Percentiles rank a stretch among this genome's conserved stretches.
Evolutionary conservation across 2,329 filamentous ascomycete species (phyloP).

Genomic region (Leptographium wingfieldii): DNA sequence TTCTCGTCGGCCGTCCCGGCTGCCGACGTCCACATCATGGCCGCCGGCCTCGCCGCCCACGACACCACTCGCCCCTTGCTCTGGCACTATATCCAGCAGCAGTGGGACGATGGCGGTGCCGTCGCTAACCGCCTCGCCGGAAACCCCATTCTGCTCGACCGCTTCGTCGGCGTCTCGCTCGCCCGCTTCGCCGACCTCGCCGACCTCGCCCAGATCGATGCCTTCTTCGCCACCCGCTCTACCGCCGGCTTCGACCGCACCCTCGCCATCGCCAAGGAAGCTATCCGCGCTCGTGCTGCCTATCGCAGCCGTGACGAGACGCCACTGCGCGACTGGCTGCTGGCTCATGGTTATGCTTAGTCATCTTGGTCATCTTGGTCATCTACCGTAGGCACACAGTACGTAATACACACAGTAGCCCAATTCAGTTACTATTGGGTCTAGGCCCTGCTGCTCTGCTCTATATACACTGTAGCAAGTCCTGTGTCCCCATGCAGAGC

Average conservation of each 20-base stretch:
- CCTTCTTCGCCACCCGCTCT: slow-evolving; percentile 80
- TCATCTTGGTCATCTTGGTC: neutral
- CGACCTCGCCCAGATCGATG: slow-evolving; percentile 61
- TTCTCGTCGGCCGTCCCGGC: slow-evolving; percentile 56
- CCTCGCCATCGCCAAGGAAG: slow-evolving; percentile 73
- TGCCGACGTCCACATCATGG: slow-evolving; percentile 78
- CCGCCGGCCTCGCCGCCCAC: slow-evolving; percentile 61
- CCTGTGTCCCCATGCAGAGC: neutral
- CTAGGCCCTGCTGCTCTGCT: neutral
- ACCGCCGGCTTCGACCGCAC: slow-evolving; percentile 78
- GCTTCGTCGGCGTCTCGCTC: slow-evolving; percentile 69
- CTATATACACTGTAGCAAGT: neutral
- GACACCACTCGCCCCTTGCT: slow-evolving; percentile 57
- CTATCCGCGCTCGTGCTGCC: slow-evolving; percentile 67
- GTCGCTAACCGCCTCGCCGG: slow-evolving; percentile 56
- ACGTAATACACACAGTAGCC: neutral
- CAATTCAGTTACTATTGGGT: too few relatives aligned
- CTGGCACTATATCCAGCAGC: slow-evolving; percentile 75
- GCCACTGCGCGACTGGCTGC: slow-evolving; percentile 47
- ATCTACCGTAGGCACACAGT: too few relatives aligned
- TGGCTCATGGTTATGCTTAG: slow-evolving; percentile 4
- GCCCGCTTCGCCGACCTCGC: slow-evolving; percentile 63
- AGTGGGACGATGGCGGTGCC: slow-evolving; percentile 51
- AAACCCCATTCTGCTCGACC: slow-evolving; percentile 81
- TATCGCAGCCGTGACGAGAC: slow-evolving; percentile 69